A percentile compares a stretch with the other conserved stretches of the same genome.
These are phyloP conservation scores for Pezicula radicicola DNA, from an alignment of 2,329 filamentous ascomycete species.

Conservation along the genomic window DNA sequence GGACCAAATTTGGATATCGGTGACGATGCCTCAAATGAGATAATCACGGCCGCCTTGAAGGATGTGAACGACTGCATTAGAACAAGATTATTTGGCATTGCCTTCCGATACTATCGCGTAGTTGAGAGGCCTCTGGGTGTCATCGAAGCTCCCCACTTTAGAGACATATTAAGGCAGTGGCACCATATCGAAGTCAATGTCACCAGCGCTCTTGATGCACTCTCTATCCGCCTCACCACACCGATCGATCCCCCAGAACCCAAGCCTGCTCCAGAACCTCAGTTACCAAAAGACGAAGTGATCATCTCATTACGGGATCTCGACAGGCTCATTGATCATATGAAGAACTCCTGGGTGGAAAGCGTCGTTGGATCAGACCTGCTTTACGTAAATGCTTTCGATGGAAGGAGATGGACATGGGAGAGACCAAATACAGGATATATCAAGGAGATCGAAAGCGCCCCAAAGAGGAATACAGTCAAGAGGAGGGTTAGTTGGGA, in stretches of 20 bases:
- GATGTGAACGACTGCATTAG: constrained; percentile 9
- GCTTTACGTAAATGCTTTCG: constrained; percentile 11
- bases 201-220: constrained; percentile 1
- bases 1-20: constrained; percentile 18
- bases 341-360: constrained; percentile 14
- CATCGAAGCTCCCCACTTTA: constrained; percentile 12
- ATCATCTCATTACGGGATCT: constrained; percentile 7
- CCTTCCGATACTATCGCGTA: background rate
- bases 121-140: background rate
- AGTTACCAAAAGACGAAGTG: constrained; percentile 6
- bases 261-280: background rate
- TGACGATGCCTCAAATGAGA: constrained; percentile 8
- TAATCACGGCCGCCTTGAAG: constrained; percentile 2
- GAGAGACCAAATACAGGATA: constrained; percentile 4
- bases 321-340: constrained; percentile 5
- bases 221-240: constrained; percentile 6
- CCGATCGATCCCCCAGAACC: background rate
- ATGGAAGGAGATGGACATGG: constrained; percentile 8
- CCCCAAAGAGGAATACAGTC: too few species aligned
- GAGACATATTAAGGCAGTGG: constrained; percentile 4
- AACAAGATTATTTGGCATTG: constrained; percentile 10
- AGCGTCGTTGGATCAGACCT: constrained; percentile 1
- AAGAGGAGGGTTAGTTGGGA: too few species aligned
- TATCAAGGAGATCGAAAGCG: too few species aligned
- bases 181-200: constrained; percentile 7